Evolutionary conservation across 805 yeast species (phyloP), one percentile per base, ranked within the genome.

Genomic region (Yamadazyma sp.): DNA sequence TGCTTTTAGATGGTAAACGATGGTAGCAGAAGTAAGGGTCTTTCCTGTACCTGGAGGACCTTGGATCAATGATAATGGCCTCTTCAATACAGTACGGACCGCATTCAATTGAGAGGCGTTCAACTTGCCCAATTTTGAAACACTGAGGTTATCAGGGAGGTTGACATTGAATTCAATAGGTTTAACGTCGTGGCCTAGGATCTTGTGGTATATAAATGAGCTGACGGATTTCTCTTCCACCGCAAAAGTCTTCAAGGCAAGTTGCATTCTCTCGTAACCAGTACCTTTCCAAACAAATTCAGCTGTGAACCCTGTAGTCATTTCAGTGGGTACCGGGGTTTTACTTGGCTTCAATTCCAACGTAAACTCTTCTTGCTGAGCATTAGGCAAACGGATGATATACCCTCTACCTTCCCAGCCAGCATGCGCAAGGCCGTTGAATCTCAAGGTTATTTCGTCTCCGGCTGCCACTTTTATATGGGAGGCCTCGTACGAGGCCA

Each of bases 21-120:
- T 85, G 0, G 95, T 82, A 2, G 96, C 91, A 0, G 96, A 87
- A 0, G 96, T 89, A 11, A 87, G 95, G 1, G 97, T 90, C 55
- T 90, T 90, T 57, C 97, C 97, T 0, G 97, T 90, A 13, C 74
- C 74, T 18, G 64, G 64, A 7, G 97, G 97, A 12, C 97, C 97
- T 59, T 90, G 96, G 45, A 88, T 87, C 47, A 88, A 70, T 5
- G 93, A 77, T 29, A 89, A 66, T 2, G 95, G 95, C 47, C 78
- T 70, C 50, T 74, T 75, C 41, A 88, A 59, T 0, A 82, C 95
- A 8, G 72, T 60, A 36, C 73, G 68, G 17, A 90, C 88, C 0
- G 97, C 96, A 50, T 75, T 77, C 2, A 75, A 73, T 59, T 90
- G 97, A 1, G 96, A 86, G 6, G 67, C 70, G 57, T 90, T 90